Evolutionary conservation across 208 protist genomes (phyloP), one percentile per base, ranked within the genome.

Genomic region (Wallacemonas sp.): DNA sequence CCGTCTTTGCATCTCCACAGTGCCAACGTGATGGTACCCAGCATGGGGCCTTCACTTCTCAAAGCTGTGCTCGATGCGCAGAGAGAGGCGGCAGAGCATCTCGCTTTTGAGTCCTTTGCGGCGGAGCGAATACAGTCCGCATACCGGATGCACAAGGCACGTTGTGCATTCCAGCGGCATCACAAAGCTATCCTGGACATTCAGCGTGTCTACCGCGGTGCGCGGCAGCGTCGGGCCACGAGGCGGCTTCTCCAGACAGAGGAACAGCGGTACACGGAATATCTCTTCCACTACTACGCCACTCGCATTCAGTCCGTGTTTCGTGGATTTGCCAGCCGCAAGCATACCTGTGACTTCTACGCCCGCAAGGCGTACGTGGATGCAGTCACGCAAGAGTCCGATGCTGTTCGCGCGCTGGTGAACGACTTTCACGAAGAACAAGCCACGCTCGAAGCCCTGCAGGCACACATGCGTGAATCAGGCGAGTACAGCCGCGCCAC

Each of bases 211-310:
- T 89, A 77, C 54, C 82, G 82, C 47, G 78, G 86, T n/a, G 66
- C 79, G 65, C 15, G 65, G 15, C 51, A 75, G 12, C 74, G 82
- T 3, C 65, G 62, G 54, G 58, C 22, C n/a, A 66, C 82, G 17
- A 33, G 11, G 24, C n/a, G 27, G 1, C 47, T 80, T 22, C 67
- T 62, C 1, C 34, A 36, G 17, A 41, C 60, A 1, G 44, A 39
- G 38, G 56, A 41, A 33, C 19, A 33, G 14, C 24, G 31, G 0
- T 74, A 80, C 61, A 61, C 80, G 9, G 34, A 49, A 36, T 62
- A 70, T 14, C 62, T 89, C n/a, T 93, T 90, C 59, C 56, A 87
- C 56, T 80, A 82, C 47, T 93, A 87, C 30, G 82, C 86, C 15
- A 79, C 83, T 1, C 62, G 71, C 38, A 93, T 93, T 54, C 86